phyloP scores from a whole-genome alignment of 1,284 basidiomycete genomes.

The Porodaedalea pini region DNA sequence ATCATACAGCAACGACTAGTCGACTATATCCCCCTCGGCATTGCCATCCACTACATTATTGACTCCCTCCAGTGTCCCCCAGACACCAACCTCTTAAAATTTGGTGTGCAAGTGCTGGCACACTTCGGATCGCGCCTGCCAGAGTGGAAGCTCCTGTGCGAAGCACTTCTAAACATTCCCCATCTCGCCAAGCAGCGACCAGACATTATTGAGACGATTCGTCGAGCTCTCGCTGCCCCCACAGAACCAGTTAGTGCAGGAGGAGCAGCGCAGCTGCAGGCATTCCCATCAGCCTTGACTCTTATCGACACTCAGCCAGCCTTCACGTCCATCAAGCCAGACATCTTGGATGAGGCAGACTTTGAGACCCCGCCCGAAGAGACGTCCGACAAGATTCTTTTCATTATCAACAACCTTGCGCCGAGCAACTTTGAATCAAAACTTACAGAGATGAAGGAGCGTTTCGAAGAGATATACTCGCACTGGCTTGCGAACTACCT shows the following conservation, averaged over 20 bases:
- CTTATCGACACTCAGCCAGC: constrained; percentile 47
- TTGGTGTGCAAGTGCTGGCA: constrained; percentile 88
- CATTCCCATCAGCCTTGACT: constrained; percentile 31
- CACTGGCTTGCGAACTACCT: constrained; percentile 98
- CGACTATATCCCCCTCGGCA: constrained; percentile 93
- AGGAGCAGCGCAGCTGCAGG: constrained; percentile 37
- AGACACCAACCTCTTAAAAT: constrained; percentile 92
- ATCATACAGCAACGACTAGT: constrained; percentile 93
- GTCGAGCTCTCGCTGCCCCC: constrained; percentile 60
- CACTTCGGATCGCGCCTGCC: constrained; percentile 85
- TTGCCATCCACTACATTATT: constrained; percentile 95
- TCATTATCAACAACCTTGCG: constrained; percentile 98
- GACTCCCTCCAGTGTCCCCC: constrained; percentile 90
- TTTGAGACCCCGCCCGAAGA: constrained; percentile 79
- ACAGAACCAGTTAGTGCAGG: constrained; percentile 39
- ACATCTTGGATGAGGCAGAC: constrained; percentile 53
- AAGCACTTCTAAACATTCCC: constrained; percentile 84
- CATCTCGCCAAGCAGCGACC: constrained; percentile 86
- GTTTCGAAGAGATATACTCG: constrained; percentile 79
- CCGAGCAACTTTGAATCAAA: constrained; percentile 91
- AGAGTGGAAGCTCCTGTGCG: constrained; percentile 94
- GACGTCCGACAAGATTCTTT: constrained; percentile 90
- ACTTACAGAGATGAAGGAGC: constrained; percentile 75
- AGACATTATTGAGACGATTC: constrained; percentile 74
- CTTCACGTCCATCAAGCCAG: constrained; percentile 74